These are phyloP conservation scores for Coleophoma crateriformis DNA, from an alignment of 2,329 filamentous ascomycete genomes.

Conservation along the genomic window DNA sequence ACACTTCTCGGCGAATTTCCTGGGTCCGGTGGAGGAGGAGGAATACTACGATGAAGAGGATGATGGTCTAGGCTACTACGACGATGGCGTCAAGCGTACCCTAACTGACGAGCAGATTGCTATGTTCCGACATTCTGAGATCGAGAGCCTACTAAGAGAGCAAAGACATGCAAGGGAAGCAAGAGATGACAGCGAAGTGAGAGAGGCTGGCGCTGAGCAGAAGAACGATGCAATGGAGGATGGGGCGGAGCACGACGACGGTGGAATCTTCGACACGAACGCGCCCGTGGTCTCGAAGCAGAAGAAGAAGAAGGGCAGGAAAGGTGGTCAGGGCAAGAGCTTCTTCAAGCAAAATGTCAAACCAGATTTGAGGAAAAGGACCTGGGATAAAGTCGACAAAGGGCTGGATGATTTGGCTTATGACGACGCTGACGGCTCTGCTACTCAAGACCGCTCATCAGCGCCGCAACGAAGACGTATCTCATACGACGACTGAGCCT, in stretches of 20 bases:
- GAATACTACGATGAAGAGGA: conserved; percentile 43
- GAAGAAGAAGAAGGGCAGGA: conserved; percentile 1
- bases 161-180: conserved; percentile 26
- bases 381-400: conserved; percentile 60
- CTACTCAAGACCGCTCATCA: conserved; percentile 16
- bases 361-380: conserved; percentile 59
- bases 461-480: conserved; percentile 37
- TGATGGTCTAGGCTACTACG: conserved; percentile 75
- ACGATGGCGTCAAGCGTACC: conserved; percentile 81
- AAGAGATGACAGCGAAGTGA: conserved; percentile 1
- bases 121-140: conserved; percentile 86
- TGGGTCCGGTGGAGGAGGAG: conserved; percentile 38
- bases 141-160: conserved; percentile 63
- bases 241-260: conserved; percentile 9
- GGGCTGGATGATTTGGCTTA: conserved; percentile 57
- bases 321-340: conserved; percentile 17
- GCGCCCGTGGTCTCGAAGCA: conserved; percentile 4
- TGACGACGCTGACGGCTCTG: conserved; percentile 35
- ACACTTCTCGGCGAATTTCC: conserved; percentile 49
- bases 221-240: background rate
- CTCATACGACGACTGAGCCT: conserved; percentile 39
- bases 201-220: background rate
- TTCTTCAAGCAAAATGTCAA: conserved; percentile 38
- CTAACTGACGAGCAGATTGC: conserved; percentile 87
- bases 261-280: conserved; percentile 10